phyloP scores from a whole-genome alignment of 331 rosid genomes.

The Spiraea crenata region DNA sequence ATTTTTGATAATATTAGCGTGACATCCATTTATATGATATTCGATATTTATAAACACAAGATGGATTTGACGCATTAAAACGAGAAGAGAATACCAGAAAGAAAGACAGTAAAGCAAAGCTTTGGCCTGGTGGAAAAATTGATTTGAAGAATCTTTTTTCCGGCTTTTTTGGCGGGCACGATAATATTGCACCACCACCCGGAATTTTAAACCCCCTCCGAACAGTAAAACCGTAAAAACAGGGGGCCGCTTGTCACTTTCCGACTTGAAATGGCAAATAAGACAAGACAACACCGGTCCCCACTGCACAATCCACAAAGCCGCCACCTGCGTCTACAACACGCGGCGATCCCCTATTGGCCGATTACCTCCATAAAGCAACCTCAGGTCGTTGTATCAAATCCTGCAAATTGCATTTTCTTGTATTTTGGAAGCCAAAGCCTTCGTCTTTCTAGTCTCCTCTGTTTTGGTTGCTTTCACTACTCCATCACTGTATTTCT shows the following conservation, averaged over 20 bases:
- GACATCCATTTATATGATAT: too few species aligned
- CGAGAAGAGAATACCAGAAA: too few species aligned
- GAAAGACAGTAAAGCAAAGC: background rate
- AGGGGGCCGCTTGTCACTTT: background rate
- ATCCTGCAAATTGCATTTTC: background rate
- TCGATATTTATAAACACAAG: too few species aligned
- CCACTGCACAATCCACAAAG: background rate
- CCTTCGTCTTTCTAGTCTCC: background rate
- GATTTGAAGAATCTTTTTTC: background rate
- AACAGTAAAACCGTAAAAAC: background rate
- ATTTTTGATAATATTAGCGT: too few species aligned
- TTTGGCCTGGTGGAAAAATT: too few species aligned
- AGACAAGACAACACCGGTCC: background rate
- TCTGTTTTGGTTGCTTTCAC: constrained; percentile 10
- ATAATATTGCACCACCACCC: too few species aligned
- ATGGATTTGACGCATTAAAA: too few species aligned
- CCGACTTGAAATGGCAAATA: constrained; percentile 4
- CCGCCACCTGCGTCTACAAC: background rate
- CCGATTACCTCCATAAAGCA: background rate
- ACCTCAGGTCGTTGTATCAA: background rate
- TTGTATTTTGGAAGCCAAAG: constrained; percentile 1
- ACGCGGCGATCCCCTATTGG: constrained; percentile 19
- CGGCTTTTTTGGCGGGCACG: background rate
- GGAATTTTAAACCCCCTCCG: background rate
- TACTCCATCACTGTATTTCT: background rate